These are phyloP conservation scores for Inga laurina DNA, from an alignment of 306 rosid genomes.

Conservation along the genomic window DNA sequence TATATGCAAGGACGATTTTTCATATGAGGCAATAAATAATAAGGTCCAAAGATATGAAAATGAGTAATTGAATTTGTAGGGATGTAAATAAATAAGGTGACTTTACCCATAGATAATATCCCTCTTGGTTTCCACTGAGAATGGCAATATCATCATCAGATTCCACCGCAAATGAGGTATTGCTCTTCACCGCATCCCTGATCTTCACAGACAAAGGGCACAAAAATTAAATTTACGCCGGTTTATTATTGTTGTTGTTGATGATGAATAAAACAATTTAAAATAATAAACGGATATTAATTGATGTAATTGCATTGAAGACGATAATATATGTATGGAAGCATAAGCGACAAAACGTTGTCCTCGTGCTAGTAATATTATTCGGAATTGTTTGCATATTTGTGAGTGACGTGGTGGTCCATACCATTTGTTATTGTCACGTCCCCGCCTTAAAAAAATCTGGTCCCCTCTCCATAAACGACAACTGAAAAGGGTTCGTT, in stretches of 20 bases:
- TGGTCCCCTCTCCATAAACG: neutral
- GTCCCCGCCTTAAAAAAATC: neutral
- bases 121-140: constrained; percentile 66
- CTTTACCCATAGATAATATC: constrained; percentile 67
- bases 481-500: neutral
- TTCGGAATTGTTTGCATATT: no score
- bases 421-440: neutral
- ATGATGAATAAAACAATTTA: neutral
- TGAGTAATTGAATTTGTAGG: neutral
- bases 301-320: neutral
- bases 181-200: constrained; percentile 45
- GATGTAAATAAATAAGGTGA: neutral
- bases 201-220: constrained; percentile 30
- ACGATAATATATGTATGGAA: neutral
- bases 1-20: no score
- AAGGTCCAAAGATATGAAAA: no score
- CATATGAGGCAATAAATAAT: no score
- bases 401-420: neutral
- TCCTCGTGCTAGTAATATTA: neutral
- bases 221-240: neutral
- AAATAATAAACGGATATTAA: neutral
- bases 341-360: neutral
- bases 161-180: constrained; percentile 40
- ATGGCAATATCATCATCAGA: constrained; percentile 28
- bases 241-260: neutral